Base-by-base conservation (phyloP, 371 early-diverging fungal species). In the Actinomortierella wolfii region DNA sequence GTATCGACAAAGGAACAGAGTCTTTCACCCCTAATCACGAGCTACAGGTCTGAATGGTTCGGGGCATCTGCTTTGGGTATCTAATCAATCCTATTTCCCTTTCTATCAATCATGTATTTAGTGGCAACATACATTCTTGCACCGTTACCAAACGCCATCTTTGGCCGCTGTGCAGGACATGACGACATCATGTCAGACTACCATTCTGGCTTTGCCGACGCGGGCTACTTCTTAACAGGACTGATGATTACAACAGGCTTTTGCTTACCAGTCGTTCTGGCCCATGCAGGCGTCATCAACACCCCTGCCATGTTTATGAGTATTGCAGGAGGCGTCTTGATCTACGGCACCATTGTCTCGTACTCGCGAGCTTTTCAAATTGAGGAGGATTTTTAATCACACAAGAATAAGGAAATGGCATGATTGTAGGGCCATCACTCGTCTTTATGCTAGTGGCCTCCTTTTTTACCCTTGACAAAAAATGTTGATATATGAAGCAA, bases 161-260 rank as follows among this genome's bases (percentile, higher is more conserved):
- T 90, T 61, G 87, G 89, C 50, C 85, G 89, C 41, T 82, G 87
- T 56, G 85, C 90, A 46, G 88, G 91, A 34, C 84, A 86, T 24
- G 87, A 92, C 44, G 89, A 90, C 64, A 71, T 90, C 41, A 79
- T 91, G 79, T 88, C 91, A 4, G 94, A 91, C 53, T 89, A 86
- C 39, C 85, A 86, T 74, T 86, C 85, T 64, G 92, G 91, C 3
- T 73, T 90, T 49, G 80, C 90, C 11, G 97, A 97, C 62, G 87
- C 92, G 28, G 97, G 97, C 45, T 92, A 93, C 68, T 97, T 97
- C 67, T 77, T 95, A 53, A 97, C 97, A n/a, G 87, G 90, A 52
- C 85, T 95, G 61, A 88, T 95, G 70, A 88, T 96, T 28, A 89
- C 95, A 1, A 92, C 94, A n/a, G 97, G 95, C 29, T 88, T 95